These are phyloP conservation scores for Cryptococcus sp. DNA, from an alignment of 1,284 basidiomycete species.

Conservation along the genomic window DNA sequence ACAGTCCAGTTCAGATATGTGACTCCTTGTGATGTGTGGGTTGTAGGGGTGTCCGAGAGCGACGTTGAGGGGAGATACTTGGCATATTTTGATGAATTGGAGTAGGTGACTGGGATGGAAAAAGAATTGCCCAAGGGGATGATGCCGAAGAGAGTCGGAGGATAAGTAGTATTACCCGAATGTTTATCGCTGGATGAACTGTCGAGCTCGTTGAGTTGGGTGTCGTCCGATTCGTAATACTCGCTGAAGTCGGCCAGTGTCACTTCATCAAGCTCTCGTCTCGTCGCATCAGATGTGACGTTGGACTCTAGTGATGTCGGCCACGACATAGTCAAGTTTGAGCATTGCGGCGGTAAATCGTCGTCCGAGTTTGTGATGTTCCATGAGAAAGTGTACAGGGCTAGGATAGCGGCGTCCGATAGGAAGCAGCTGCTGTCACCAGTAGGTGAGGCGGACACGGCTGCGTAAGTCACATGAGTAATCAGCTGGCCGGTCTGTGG, in stretches of 20 bases:
- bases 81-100: slow-evolving; percentile 26
- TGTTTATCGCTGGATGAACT: slow-evolving; percentile 24
- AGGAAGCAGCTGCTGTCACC: slow-evolving; percentile 39
- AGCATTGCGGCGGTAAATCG: slow-evolving; percentile 46
- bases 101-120: slow-evolving; percentile 47
- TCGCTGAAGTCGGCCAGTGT: background rate
- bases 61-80: slow-evolving; percentile 32
- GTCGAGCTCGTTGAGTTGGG: slow-evolving; percentile 2
- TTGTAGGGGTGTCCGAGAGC: slow-evolving; percentile 41
- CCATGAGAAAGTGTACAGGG: slow-evolving; percentile 50
- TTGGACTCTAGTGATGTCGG: slow-evolving; percentile 45
- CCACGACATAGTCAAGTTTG: slow-evolving; percentile 47
- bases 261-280: slow-evolving; percentile 6
- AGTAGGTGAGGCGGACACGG: slow-evolving; percentile 24
- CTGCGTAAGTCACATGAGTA: slow-evolving; percentile 10
- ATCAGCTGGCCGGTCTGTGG: background rate
- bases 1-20: slow-evolving; percentile 48
- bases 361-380: slow-evolving; percentile 35
- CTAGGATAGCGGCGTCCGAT: slow-evolving; percentile 34
- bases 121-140: slow-evolving; percentile 52
- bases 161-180: slow-evolving; percentile 45
- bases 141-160: slow-evolving; percentile 50
- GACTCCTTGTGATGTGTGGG: slow-evolving; percentile 39
- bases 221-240: background rate
- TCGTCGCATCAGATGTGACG: slow-evolving; percentile 21